Percentiles rank a stretch among this genome's conserved stretches.
These are phyloP conservation scores for Rutstroemia sp. DNA, from an alignment of 2,329 filamentous ascomycete species.

Conservation along the genomic window DNA sequence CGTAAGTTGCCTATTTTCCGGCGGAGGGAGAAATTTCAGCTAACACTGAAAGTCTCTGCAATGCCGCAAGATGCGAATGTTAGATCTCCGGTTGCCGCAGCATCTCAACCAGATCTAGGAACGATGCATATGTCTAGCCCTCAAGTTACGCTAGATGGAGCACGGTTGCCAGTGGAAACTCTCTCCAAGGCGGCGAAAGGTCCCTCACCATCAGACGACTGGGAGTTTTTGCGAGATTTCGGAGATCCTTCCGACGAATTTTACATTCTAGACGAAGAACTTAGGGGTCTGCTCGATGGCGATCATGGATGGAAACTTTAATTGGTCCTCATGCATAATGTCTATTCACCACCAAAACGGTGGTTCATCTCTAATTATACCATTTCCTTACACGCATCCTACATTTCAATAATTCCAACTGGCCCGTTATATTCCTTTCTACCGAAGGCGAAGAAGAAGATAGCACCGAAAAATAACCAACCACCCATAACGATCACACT, in stretches of 20 bases:
- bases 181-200: not conserved
- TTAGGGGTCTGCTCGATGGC: constrained; percentile 23
- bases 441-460: constrained; percentile 30
- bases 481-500: constrained; percentile 35
- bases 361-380: not conserved
- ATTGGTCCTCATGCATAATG: not conserved
- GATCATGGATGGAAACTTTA: constrained; percentile 4
- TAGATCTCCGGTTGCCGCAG: not conserved
- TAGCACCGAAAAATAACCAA: constrained; percentile 31
- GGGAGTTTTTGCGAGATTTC: constrained; percentile 25
- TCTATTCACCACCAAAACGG: not conserved
- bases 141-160: not conserved
- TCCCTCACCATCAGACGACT: constrained; percentile 16
- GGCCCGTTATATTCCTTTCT: constrained; percentile 25
- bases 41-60: constrained; percentile 3
- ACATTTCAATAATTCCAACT: not conserved
- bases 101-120: not conserved
- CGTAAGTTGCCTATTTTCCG: constrained; percentile 20
- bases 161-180: not conserved
- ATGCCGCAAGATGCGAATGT: constrained; percentile 5
- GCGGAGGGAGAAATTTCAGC: constrained; percentile 10
- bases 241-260: constrained; percentile 27
- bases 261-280: constrained; percentile 24
- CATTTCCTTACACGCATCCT: not conserved
- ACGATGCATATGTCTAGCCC: not conserved